Conservation (phyloP, 2,329 filamentous ascomycete species). For the Neonectria sp. region DNA sequence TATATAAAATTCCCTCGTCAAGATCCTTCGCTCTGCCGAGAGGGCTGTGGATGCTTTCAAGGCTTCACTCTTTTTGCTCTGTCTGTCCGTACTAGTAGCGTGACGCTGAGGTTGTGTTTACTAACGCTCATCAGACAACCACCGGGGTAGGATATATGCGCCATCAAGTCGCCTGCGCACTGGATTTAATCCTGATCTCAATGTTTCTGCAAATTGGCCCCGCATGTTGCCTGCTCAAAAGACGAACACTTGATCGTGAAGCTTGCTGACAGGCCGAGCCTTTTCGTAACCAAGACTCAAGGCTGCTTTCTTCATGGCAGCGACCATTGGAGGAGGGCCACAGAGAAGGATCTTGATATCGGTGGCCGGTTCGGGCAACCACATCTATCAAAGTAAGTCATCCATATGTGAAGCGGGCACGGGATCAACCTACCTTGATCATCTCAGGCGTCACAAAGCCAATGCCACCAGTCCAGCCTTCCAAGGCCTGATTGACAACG, state of each 20-base stretch:
- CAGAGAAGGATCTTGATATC: constrained; percentile 95
- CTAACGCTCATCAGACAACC: too few relatives aligned
- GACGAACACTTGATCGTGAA: constrained; percentile 96
- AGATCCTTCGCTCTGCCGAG: too few relatives aligned
- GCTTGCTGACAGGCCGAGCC: constrained; percentile 93
- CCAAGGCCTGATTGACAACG: constrained; percentile 93
- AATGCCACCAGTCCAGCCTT: constrained; percentile 89
- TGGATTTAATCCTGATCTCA: too few relatives aligned
- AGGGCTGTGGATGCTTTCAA: too few relatives aligned
- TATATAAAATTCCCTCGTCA: too few relatives aligned
- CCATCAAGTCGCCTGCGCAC: too few relatives aligned
- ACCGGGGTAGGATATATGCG: too few relatives aligned
- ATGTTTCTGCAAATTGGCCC: too few relatives aligned
- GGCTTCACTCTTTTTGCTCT: too few relatives aligned
- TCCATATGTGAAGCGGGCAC: background rate
- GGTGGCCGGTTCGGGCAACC: constrained; percentile 82
- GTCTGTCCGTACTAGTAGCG: too few relatives aligned
- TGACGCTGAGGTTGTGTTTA: too few relatives aligned
- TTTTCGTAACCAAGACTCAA: constrained; percentile 91
- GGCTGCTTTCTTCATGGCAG: constrained; percentile 94
- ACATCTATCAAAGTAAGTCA: constrained; percentile 66
- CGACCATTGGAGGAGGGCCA: constrained; percentile 95
- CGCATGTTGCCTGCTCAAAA: constrained; percentile 64
- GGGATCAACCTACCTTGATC: constrained; percentile 78
- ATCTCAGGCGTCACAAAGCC: constrained; percentile 95